phyloP scores from a whole-genome alignment of 768 basidiomycete genomes.

The Trametopsis cervina region DNA sequence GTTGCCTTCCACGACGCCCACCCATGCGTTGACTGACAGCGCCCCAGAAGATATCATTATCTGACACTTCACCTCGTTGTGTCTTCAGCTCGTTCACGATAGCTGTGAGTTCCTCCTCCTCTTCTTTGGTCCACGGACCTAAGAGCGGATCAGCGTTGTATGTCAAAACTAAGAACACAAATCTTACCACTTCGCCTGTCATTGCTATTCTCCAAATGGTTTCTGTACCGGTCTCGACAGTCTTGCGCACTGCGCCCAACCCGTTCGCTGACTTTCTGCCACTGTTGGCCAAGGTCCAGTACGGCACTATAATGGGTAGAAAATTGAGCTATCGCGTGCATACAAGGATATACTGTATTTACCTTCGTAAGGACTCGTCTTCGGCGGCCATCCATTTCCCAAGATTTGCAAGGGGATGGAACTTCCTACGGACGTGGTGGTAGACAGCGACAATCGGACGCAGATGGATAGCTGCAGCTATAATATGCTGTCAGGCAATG shows the following conservation, averaged over 20 bases:
- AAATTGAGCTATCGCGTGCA: neutral
- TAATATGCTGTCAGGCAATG: slow-evolving; percentile 9
- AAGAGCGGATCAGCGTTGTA: neutral
- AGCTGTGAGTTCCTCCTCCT: slow-evolving; percentile 65
- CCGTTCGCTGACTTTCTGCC: slow-evolving; percentile 67
- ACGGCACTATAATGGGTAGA: slow-evolving; percentile 49
- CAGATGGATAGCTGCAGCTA: slow-evolving; percentile 64
- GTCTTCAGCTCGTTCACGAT: slow-evolving; percentile 75
- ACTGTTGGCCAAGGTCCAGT: slow-evolving; percentile 60
- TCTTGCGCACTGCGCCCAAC: slow-evolving; percentile 76
- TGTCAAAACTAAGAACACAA: neutral
- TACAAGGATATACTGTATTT: slow-evolving; percentile 19
- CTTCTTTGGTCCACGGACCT: slow-evolving; percentile 75
- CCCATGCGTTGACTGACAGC: slow-evolving; percentile 74
- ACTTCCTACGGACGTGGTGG: slow-evolving; percentile 65
- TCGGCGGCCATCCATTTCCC: slow-evolving; percentile 67
- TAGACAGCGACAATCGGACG: slow-evolving; percentile 82
- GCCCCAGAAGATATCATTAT: slow-evolving; percentile 81
- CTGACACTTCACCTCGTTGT: slow-evolving; percentile 62
- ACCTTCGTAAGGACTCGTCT: slow-evolving; percentile 60
- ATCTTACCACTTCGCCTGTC: slow-evolving; percentile 49
- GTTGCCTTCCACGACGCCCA: slow-evolving; percentile 66
- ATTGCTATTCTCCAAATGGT: slow-evolving; percentile 67
- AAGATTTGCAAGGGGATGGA: slow-evolving; percentile 63
- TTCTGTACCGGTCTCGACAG: slow-evolving; percentile 82